Base-by-base conservation (phyloP, 495 filamentous ascomycete genomes). In the Hyphodiscus hymeniophilus region DNA sequence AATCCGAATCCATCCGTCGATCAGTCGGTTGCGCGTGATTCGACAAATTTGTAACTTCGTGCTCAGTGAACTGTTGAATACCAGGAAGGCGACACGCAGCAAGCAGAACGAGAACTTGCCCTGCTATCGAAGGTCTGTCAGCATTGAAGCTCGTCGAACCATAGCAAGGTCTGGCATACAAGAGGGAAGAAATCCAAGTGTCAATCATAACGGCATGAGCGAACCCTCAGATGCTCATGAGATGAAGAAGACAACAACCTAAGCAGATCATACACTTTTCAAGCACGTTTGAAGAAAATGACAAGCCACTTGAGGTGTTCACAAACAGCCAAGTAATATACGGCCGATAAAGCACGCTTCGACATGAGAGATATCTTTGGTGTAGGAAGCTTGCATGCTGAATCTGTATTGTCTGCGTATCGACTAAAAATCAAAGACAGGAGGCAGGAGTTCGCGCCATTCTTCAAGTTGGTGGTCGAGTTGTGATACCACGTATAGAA, bases 121-220 rank as follows among this genome's bases (percentile, higher is more conserved):
- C 56, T 7, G 58, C 52, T 58, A 63, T 63, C 11, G 10, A 8
- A 39, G 7, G 8, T 12, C 7, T 18, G 7, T 39, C n/a, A 33
- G 30, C 7, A 33, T 33, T 7, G n/a, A n/a, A 33, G 7, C 8
- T 33, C 30, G 30, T 7, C 30, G 30, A n/a, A 33, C n/a, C n/a
- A n/a, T n/a, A n/a, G n/a, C n/a, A n/a, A n/a, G n/a, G n/a, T n/a
- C n/a, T n/a, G n/a, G n/a, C n/a, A 33, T 33, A 70, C 69, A 66
- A 70, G 10, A 73, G 52, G 8, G 70, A 67, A 46, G 68, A 73
- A 21, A 71, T 70, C 70, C 70, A 73, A 0, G 70, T 69, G 51
- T 73, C 70, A 1, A 73, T 60, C 58, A 72, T 47, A 7, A 72
- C 54, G 0, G 68, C 72, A 40, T 73, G 66, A 0, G 58, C 52